Evolutionary conservation across 257 asterid genomes (phyloP), one percentile per base, ranked within the genome.

Genomic region (Rehmannia glutinosa): DNA sequence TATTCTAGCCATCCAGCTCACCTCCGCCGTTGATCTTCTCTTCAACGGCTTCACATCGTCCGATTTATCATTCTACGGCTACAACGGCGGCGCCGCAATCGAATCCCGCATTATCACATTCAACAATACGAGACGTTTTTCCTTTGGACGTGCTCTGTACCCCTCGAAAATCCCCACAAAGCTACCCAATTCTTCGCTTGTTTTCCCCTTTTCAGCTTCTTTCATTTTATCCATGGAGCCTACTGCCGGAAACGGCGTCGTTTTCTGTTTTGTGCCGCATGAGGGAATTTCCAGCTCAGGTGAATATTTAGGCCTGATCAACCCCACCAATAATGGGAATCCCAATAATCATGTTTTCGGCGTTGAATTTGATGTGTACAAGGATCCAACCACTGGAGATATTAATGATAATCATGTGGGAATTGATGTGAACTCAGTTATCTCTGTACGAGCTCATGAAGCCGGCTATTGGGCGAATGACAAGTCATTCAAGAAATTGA

Each of bases 201-300:
- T 80, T 12, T 77, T 83, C 10, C 87, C 95, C 9, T 87, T 90
- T 55, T 84, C 85, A 2, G 76, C 97, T 2, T 90, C 96, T 16
- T 90, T 90, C 78, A 82, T 90, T 3, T 87, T 90, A 79, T 79
- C 96, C 33, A 90, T 90, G 96, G 95, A 88, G 15, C 96, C 96
- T 1, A 74, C 57, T 76, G 46, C 87, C 19, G 96, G 96, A 0
- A 92, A 86, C 78, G 97, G 97, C 46, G 59, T 90, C 27, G 89
- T 90, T 52, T 87, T 90, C 84, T 68, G 85, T 59, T 87, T 90
- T 65, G 77, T 73, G 2, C 97, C 97, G 2, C 52, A 24, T 1
- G 51, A 46, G 24, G 94, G 92, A 4, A 78, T 79, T 21, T 50
- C 92, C 41, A 76, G 67, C 70, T 46, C 96, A 0, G 43, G 90